Conservation (phyloP, 2,329 filamentous ascomycete species). For the Colletotrichum abscissum region DNA sequence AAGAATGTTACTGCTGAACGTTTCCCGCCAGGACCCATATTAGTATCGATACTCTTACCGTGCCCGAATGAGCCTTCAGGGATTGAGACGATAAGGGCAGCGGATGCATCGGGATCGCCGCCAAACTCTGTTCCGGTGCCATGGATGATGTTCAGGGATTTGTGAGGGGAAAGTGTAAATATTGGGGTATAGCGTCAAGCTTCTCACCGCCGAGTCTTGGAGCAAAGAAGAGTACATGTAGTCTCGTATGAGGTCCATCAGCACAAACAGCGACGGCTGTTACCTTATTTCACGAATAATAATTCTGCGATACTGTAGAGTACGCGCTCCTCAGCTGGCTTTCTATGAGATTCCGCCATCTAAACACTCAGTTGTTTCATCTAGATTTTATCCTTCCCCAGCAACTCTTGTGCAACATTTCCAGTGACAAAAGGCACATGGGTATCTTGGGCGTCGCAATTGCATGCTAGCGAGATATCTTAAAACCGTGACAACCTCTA, state of each 20-base stretch:
- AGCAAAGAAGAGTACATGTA: neutral
- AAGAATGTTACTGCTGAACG: neutral
- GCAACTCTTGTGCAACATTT: too few relatives aligned
- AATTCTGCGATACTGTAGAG: too few relatives aligned
- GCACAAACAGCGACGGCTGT: too few relatives aligned
- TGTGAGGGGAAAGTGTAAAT: neutral
- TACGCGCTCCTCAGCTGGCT: too few relatives aligned
- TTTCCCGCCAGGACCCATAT: neutral
- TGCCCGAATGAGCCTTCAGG: neutral
- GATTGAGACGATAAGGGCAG: neutral
- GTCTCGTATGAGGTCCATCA: neutral
- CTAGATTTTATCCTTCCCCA: too few relatives aligned
- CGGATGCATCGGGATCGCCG: neutral
- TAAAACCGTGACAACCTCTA: neutral
- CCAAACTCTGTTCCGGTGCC: neutral
- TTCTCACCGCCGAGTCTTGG: neutral
- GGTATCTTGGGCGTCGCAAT: neutral
- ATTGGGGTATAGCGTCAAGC: neutral
- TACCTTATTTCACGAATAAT: too few relatives aligned
- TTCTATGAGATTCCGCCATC: too few relatives aligned
- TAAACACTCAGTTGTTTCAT: too few relatives aligned
- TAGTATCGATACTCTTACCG: neutral
- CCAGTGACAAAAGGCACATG: too few relatives aligned
- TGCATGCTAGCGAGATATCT: neutral
- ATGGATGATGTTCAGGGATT: neutral